Percentiles rank a stretch among this genome's conserved stretches.
Evolutionary conservation across 306 rosid genomes (phyloP).

Genomic region (Cucurbita ficifolia): DNA sequence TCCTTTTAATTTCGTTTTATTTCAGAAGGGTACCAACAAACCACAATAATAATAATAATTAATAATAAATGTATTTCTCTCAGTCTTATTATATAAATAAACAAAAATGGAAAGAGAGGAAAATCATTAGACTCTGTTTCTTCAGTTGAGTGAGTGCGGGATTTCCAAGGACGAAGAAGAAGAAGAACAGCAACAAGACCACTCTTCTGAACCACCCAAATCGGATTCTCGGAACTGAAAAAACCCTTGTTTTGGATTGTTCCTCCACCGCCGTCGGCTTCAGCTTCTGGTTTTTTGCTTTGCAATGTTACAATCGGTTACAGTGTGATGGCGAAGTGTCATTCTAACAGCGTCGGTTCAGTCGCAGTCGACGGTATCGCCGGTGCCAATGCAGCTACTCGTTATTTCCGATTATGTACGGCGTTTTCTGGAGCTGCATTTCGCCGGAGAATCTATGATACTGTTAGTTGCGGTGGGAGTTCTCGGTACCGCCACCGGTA

Average conservation of each 20-base stretch:
- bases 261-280: not conserved
- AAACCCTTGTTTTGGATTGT: not conserved
- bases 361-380: slow-evolving; percentile 29
- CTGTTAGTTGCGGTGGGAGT: slow-evolving; percentile 72
- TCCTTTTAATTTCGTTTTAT: not conserved
- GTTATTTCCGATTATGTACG: slow-evolving; percentile 46
- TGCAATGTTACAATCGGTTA: not conserved
- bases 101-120: not conserved
- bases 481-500: slow-evolving; percentile 36
- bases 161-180: not conserved
- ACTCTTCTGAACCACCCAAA: not conserved
- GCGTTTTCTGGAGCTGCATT: slow-evolving; percentile 45
- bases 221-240: not conserved
- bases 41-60: not conserved
- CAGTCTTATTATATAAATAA: not conserved
- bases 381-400: slow-evolving; percentile 13
- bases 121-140: not conserved
- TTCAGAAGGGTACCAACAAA: not conserved
- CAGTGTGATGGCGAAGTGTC: slow-evolving; percentile 38
- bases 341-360: slow-evolving; percentile 51
- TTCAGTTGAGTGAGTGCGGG: slow-evolving; percentile 1
- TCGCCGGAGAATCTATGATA: slow-evolving; percentile 58
- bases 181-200: not conserved
- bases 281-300: not conserved
- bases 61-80: not conserved